phyloP scores from a whole-genome alignment of 192 early-diverging fungal genomes.

The Spizellomyces punctatus region DNA sequence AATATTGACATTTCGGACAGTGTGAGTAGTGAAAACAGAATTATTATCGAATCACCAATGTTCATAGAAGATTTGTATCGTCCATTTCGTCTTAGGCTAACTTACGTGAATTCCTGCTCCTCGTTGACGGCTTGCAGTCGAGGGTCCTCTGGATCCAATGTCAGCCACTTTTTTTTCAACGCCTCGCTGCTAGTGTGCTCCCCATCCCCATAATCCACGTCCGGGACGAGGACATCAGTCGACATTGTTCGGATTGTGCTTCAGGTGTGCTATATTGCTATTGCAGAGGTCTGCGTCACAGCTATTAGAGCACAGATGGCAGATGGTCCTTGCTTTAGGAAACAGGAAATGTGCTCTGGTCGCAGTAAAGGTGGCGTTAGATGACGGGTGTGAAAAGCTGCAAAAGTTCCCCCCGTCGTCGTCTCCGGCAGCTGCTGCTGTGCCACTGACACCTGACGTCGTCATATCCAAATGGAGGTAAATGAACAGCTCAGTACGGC shows the following conservation, averaged over 20 bases:
- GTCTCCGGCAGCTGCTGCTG: too few relatives aligned
- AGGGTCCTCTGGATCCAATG: slow-evolving; percentile 24
- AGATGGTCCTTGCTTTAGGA: too few relatives aligned
- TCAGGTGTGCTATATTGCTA: too few relatives aligned
- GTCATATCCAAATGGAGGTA: too few relatives aligned
- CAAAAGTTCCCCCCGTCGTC: too few relatives aligned
- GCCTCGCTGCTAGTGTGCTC: neutral
- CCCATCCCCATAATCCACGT: neutral
- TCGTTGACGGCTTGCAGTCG: slow-evolving; percentile 78
- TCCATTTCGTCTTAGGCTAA: neutral
- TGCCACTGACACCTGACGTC: too few relatives aligned
- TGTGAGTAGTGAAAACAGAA: neutral
- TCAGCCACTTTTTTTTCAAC: neutral
- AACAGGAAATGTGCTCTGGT: too few relatives aligned
- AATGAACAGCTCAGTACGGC: too few relatives aligned
- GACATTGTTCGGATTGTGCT: neutral
- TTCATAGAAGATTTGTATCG: neutral
- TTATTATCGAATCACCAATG: neutral
- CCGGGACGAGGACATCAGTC: neutral
- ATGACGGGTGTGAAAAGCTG: too few relatives aligned
- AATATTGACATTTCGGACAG: neutral
- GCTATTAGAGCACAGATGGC: too few relatives aligned
- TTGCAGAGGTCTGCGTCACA: too few relatives aligned
- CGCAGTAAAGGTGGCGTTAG: too few relatives aligned
- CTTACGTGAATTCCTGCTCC: slow-evolving; percentile 78